Evolutionary conservation across 2,329 filamentous ascomycete genomes (phyloP).

Genomic region (Nemania diffusa): DNA sequence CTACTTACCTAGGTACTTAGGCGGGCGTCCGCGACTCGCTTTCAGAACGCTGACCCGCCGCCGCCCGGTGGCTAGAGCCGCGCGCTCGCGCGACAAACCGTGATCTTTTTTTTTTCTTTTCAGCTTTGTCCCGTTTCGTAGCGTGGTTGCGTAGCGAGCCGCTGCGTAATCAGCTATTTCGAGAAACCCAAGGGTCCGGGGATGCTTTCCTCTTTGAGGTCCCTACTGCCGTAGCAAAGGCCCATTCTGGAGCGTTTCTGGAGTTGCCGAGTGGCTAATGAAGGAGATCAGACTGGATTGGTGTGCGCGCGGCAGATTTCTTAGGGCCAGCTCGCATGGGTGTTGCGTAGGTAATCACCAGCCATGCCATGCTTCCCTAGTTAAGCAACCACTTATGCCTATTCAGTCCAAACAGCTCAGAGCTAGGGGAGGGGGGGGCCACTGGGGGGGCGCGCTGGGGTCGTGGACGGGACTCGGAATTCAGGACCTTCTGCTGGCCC

Average conservation of each 20-base stretch:
- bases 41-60: not conserved
- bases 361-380: slow-evolving; percentile 4
- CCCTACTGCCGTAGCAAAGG: slow-evolving; percentile 12
- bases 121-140: too few species aligned
- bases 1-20: too few species aligned
- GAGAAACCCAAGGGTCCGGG: slow-evolving; percentile 24
- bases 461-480: slow-evolving; percentile 30
- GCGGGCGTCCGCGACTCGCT: slow-evolving; percentile 4
- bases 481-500: slow-evolving; percentile 42
- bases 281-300: not conserved
- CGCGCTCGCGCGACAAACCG: slow-evolving; percentile 9
- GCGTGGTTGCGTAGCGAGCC: not conserved
- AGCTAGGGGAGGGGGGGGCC: slow-evolving; percentile 36
- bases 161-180: slow-evolving; percentile 26
- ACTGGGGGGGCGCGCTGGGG: slow-evolving; percentile 24
- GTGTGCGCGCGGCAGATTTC: not conserved
- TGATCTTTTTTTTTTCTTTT: not conserved
- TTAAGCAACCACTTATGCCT: slow-evolving; percentile 21
- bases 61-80: slow-evolving; percentile 17
- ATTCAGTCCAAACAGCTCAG: slow-evolving; percentile 31
- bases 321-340: slow-evolving; percentile 16
- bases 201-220: slow-evolving; percentile 33
- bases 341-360: slow-evolving; percentile 13
- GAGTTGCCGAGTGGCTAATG: slow-evolving; percentile 30
- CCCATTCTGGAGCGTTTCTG: slow-evolving; percentile 10